Base-by-base conservation (phyloP, 1,284 basidiomycete species). In the Rhodotorula sp. region DNA sequence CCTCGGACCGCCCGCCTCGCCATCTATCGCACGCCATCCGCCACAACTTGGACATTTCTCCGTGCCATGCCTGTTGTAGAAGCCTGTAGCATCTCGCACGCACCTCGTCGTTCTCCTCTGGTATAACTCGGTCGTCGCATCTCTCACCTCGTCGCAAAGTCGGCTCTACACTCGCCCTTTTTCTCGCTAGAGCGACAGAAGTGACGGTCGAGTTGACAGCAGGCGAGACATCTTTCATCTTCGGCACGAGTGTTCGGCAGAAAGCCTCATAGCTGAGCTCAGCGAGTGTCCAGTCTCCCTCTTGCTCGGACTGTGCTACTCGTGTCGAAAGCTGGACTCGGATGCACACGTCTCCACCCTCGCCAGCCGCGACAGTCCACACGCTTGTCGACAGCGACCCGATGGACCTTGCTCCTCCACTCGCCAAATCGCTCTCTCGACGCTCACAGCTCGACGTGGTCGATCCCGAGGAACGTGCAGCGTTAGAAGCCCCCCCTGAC, bases 301-400 rank as follows among this genome's bases (percentile, higher is more conserved):
- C 49, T 27, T n/a, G 22, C 49, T 51, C 24, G 9, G 20, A n/a
- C 53, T n/a, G 34, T 20, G 5, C 30, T 30, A 22, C 55, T 30
- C 15, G 7, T 47, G 36, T 15, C 27, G 17, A 24, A 7, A 46
- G 34, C 53, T 9, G 15, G 4, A 15, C n/a, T 27, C 39, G 49
- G 4, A 27, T 27, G n/a, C 29, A 6, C 32, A 10, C 7, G 27
- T 5, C 44, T 15, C 39, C 30, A 1, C 32, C 46, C 15, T 60
- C 64, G 8, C 64, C 52, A n/a, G 36, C 64, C 2, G 49, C 59
- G 27, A 66, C 64, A 27, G n/a, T 57, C 34, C 54, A 57, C 47
- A 64, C 62, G 11, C 62, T 64, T 34, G 55, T 64, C 55, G 34
- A 48, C 39, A 27, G 39, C 24, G 24, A 44, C 30, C 11, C 53